Evolutionary conservation across 805 yeast species (phyloP), one percentile per base, ranked within the genome.

Genomic region (Myxozyma kluyveri): DNA sequence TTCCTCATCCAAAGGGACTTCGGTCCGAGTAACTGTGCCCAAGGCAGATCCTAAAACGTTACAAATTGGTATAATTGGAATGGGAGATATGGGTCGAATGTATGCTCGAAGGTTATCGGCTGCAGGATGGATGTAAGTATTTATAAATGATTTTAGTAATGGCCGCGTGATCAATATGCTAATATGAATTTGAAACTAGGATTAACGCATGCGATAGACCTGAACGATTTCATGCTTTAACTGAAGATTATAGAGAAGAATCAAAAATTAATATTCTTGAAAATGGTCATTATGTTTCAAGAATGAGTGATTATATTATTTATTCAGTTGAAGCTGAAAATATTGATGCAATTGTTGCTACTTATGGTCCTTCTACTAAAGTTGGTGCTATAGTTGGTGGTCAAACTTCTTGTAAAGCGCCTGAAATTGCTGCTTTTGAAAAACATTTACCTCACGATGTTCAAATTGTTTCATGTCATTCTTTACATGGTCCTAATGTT

Each of bases 371-470:
- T 0, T 84, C 73, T 0, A 82, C 96, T 3, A 91, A 91, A 65
- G 70, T 82, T 2, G 95, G 95, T 2, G 85, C 95, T 2, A 80
- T 90, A 38, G 96, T 93, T 3, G 99, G 98, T n/a, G 99, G 99
- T 5, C 99, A 93, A 69, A 90, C 99, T 0, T 86, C 96, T 7
- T 91, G 98, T 70, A 93, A 93, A 65, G 83, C 80, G 23, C 95
- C 95, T 0, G 99, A 93, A 65, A 84, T 93, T 24, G 75, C 70
- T 14, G 96, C 97, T 0, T 87, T 93, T 66, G 96, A 89, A 61
- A 72, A 74, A 41, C 71, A 78, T 60, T 67, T 88, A 29, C 97
- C 98, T 0, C 53, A 63, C 0, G 98, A 93, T 69, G 84, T 82
- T 3, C 86, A 87, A 41, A 91, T 93, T 23, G 80, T 93, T 10